These are phyloP conservation scores for Tephrocybe sp. DNA, from an alignment of 768 basidiomycete species.

Conservation along the genomic window DNA sequence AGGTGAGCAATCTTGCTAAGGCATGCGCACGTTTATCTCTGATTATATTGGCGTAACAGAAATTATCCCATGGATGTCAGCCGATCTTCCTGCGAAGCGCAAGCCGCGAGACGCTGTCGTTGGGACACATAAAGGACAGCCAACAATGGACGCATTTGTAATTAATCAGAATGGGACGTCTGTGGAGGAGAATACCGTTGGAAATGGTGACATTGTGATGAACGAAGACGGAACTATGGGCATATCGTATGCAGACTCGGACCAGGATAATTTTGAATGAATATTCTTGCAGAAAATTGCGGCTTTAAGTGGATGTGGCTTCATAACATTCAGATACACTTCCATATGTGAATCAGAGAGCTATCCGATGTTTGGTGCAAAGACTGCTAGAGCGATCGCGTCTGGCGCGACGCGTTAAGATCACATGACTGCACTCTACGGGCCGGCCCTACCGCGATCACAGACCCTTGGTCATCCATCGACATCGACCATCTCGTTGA, in stretches of 20 bases:
- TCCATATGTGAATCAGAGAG: no score
- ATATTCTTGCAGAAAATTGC: not conserved
- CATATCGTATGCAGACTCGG: slow-evolving; percentile 26
- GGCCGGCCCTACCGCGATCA: not conserved
- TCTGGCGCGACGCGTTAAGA: not conserved
- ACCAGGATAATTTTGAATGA: slow-evolving; percentile 18
- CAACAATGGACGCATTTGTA: slow-evolving; percentile 52
- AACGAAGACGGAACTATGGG: slow-evolving; percentile 65
- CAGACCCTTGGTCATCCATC: not conserved
- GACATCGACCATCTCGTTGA: slow-evolving; percentile 6
- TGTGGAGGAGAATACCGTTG: slow-evolving; percentile 13
- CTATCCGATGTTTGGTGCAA: no score
- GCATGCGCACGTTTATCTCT: not conserved
- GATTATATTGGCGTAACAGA: slow-evolving; percentile 33
- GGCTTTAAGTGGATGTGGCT: no score
- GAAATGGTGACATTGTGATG: slow-evolving; percentile 39
- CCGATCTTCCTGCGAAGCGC: slow-evolving; percentile 42
- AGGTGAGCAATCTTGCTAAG: slow-evolving; percentile 38
- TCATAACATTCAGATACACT: no score
- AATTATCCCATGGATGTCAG: slow-evolving; percentile 51
- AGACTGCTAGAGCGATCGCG: no score
- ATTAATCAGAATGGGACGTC: slow-evolving; percentile 15
- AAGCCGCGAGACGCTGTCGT: slow-evolving; percentile 31
- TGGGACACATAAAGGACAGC: slow-evolving; percentile 21
- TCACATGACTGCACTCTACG: not conserved